Conservation (phyloP, 352 stramenopile genomes). For the Hyaloperonospora brassicae region DNA sequence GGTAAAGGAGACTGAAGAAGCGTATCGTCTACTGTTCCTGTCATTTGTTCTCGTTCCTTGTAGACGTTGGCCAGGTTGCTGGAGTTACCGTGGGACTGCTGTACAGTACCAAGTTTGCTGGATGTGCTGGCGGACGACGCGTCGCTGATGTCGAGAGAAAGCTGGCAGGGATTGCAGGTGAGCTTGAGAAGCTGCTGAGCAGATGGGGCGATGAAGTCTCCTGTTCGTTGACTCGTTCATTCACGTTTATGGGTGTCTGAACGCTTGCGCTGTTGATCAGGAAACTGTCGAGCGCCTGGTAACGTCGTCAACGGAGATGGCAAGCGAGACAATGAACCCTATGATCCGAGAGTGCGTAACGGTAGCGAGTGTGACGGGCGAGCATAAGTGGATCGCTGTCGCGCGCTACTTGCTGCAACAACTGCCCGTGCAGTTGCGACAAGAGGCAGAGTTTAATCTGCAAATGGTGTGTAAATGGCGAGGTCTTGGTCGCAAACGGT, state of each 20-base stretch:
- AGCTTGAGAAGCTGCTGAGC: background rate
- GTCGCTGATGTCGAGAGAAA: constrained; percentile 31
- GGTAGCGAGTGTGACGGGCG: constrained; percentile 36
- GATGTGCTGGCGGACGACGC: constrained; percentile 48
- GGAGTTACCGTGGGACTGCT: constrained; percentile 52
- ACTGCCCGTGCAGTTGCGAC: constrained; percentile 43
- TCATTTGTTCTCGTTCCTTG: background rate
- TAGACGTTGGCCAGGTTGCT: constrained; percentile 51
- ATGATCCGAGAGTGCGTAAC: constrained; percentile 56
- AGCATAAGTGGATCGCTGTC: constrained; percentile 45
- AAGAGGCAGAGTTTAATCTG: constrained; percentile 70
- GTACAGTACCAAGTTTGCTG: constrained; percentile 48
- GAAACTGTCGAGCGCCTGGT: constrained; percentile 45
- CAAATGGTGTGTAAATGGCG: constrained; percentile 45
- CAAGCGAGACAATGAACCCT: constrained; percentile 49
- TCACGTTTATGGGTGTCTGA: background rate
- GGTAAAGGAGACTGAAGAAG: background rate
- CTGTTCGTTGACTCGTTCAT: constrained; percentile 1
- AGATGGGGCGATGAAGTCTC: background rate
- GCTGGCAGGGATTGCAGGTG: constrained; percentile 58
- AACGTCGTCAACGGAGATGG: constrained; percentile 22
- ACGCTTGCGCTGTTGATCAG: constrained; percentile 12
- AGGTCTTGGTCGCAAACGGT: background rate
- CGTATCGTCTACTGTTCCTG: background rate
- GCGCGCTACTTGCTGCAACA: constrained; percentile 42